Percentiles rank a stretch among this genome's conserved stretches.
Conservation (phyloP, 2,329 filamentous ascomycete species). For the Daldinia sp. region DNA sequence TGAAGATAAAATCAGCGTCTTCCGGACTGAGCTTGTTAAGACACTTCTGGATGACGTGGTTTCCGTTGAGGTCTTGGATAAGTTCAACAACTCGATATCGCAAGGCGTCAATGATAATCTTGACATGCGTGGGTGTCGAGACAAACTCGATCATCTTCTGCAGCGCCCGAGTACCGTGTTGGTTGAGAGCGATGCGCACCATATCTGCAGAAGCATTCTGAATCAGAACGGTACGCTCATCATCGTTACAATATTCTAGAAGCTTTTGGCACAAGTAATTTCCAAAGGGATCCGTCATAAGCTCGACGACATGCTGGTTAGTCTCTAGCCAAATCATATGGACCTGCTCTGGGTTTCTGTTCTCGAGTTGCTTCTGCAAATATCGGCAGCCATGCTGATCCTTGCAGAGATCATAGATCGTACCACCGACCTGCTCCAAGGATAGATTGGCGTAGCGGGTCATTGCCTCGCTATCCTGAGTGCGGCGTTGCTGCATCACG, state of each 20-base stretch:
- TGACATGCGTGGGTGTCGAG: conserved; percentile 82
- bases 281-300: conserved; percentile 99
- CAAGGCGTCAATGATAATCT: conserved; percentile 86
- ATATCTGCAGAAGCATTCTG: conserved; percentile 88
- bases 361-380: conserved; percentile 96
- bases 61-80: conserved; percentile 97
- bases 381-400: conserved; percentile 98
- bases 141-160: conserved; percentile 99
- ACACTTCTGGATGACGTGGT: conserved; percentile 99
- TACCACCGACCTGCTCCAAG: conserved; percentile 80
- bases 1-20: conserved; percentile 96
- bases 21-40: conserved; percentile 87
- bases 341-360: conserved; percentile 81
- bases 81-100: conserved; percentile 87
- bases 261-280: conserved; percentile 99
- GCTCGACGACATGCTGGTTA: conserved; percentile 89
- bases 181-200: conserved; percentile 93
- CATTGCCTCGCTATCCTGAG: conserved; percentile 77
- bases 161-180: conserved; percentile 93
- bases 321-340: conserved; percentile 96
- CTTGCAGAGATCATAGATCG: conserved; percentile 92
- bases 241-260: conserved; percentile 92
- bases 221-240: conserved; percentile 92
- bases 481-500: conserved; percentile 77
- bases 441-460: conserved; percentile 85